phyloP scores from a whole-genome alignment of 208 protist species.

The Acanthamoeba castellanii region DNA sequence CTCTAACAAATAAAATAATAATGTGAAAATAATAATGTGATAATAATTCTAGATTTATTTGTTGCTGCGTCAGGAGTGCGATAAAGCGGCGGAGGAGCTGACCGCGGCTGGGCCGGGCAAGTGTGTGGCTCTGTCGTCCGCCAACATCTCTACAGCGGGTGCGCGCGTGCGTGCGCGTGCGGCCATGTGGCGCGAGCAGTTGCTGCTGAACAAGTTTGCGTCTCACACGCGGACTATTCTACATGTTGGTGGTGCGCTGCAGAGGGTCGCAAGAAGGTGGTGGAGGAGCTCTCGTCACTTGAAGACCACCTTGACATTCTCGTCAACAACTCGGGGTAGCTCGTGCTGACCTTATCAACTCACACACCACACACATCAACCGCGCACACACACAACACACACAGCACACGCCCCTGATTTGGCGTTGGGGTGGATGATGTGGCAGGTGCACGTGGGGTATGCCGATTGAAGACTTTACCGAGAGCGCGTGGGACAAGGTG shows the following conservation, averaged over 20 bases:
- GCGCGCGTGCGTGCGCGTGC: neutral
- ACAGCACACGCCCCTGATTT: neutral
- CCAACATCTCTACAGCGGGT: slow-evolving; percentile 41
- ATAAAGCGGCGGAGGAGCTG: slow-evolving; percentile 15
- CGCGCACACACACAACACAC: no score
- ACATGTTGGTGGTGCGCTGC: neutral
- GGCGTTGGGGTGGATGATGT: neutral
- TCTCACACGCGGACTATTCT: neutral
- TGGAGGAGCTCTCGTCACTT: slow-evolving; percentile 34
- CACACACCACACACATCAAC: neutral
- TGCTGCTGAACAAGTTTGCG: neutral
- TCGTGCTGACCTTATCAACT: no score
- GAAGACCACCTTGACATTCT: slow-evolving; percentile 77
- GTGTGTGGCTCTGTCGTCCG: slow-evolving; percentile 67
- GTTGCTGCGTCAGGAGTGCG: neutral
- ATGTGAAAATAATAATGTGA: neutral
- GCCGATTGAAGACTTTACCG: slow-evolving; percentile 75
- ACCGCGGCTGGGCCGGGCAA: slow-evolving; percentile 53
- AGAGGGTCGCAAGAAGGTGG: slow-evolving; percentile 56
- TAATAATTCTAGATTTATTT: neutral
- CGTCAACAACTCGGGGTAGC: slow-evolving; percentile 57
- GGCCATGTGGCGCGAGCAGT: neutral
- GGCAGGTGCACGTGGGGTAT: slow-evolving; percentile 77
- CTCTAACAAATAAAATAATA: neutral
- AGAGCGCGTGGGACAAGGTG: slow-evolving; percentile 81